Conservation (phyloP, 2,329 filamentous ascomycete genomes). For the Diaporthe ilicicola region DNA sequence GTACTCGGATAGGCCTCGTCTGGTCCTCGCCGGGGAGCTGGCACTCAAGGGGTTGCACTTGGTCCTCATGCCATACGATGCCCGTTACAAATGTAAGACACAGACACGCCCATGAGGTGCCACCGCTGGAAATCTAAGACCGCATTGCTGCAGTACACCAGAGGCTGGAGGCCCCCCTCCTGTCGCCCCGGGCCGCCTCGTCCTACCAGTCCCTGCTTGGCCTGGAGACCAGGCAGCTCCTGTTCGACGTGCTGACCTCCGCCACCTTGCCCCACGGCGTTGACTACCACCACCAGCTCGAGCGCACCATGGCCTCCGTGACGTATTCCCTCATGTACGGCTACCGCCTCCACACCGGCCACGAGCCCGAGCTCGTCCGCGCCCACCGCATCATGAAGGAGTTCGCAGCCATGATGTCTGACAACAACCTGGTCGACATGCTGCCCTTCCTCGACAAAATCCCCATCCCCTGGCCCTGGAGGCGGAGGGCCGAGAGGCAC, state of each 20-base stretch:
- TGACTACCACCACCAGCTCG: constrained; percentile 12
- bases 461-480: constrained; percentile 22
- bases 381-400: constrained; percentile 25
- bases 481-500: constrained; percentile 6
- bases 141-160: constrained; percentile 18
- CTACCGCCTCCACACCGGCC: constrained; percentile 23
- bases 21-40: constrained; percentile 40
- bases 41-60: neutral
- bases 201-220: constrained; percentile 20
- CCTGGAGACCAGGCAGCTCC: constrained; percentile 22
- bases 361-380: constrained; percentile 16
- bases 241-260: constrained; percentile 3
- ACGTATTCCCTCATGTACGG: constrained; percentile 23
- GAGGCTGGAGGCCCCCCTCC: constrained; percentile 23
- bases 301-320: constrained; percentile 16
- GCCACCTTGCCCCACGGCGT: neutral
- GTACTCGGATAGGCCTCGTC: constrained; percentile 50
- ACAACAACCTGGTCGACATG: constrained; percentile 22
- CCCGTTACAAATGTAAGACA: constrained; percentile 26
- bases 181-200: constrained; percentile 4
- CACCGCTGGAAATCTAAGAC: constrained; percentile 7
- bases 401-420: constrained; percentile 25
- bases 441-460: constrained; percentile 2
- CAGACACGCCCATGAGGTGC: constrained; percentile 7
- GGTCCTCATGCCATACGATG: constrained; percentile 27